These are phyloP conservation scores for Trichoderma polysporum DNA, from an alignment of 2,329 filamentous ascomycete species.

Conservation along the genomic window DNA sequence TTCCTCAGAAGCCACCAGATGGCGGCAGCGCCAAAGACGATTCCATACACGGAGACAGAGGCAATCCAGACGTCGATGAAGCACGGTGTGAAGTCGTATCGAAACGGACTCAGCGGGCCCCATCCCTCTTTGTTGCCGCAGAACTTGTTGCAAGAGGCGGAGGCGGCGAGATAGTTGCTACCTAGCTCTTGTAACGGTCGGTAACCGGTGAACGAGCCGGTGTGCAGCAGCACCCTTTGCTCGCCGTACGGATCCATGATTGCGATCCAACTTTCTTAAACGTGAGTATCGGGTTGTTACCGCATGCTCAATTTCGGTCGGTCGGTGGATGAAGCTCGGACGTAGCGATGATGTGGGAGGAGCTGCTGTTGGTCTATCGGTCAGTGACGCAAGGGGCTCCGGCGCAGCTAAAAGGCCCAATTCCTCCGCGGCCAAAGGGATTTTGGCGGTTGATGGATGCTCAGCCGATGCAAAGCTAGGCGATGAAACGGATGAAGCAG, in stretches of 20 bases:
- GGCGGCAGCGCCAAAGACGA: slow-evolving; percentile 73
- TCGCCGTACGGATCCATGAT: slow-evolving; percentile 34
- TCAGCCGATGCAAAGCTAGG: background rate
- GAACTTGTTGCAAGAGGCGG: slow-evolving; percentile 57
- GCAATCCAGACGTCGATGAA: slow-evolving; percentile 92
- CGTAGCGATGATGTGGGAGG: background rate
- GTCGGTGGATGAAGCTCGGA: slow-evolving; percentile 21
- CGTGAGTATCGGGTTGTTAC: slow-evolving; percentile 2
- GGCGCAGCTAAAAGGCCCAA: background rate
- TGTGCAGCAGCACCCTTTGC: slow-evolving; percentile 52
- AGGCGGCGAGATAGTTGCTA: slow-evolving; percentile 59
- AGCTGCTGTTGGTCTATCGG: slow-evolving; percentile 15
- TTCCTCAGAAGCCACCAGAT: slow-evolving; percentile 76
- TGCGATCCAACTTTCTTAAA: slow-evolving; percentile 21
- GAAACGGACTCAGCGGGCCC: slow-evolving; percentile 83
- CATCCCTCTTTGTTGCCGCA: slow-evolving; percentile 91
- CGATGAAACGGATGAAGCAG: background rate
- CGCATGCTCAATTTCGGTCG: slow-evolving; percentile 24
- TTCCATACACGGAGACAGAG: slow-evolving; percentile 72
- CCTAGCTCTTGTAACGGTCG: slow-evolving; percentile 52
- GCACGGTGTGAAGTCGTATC: slow-evolving; percentile 96
- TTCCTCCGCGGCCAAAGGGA: background rate
- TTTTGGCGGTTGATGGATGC: background rate
- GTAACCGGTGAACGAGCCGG: slow-evolving; percentile 62
- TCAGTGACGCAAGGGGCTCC: slow-evolving; percentile 16